Conservation (phyloP, 2,329 filamentous ascomycete genomes). For the Penicillium sp. region DNA sequence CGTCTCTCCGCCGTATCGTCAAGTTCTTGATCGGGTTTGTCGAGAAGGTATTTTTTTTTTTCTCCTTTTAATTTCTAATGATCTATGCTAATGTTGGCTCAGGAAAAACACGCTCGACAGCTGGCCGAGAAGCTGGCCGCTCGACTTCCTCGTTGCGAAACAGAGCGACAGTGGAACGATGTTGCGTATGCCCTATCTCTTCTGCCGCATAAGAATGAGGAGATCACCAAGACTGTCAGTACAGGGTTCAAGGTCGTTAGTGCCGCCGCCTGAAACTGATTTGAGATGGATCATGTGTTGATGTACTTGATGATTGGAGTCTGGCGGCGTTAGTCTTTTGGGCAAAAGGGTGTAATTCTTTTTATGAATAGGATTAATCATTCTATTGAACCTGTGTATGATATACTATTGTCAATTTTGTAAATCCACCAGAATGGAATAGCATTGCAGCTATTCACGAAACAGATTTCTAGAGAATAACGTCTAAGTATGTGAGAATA, state of each 20-base stretch:
- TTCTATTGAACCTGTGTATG: constrained; percentile 1
- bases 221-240: constrained; percentile 37
- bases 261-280: constrained; percentile 51
- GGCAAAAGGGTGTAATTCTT: neutral
- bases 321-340: constrained; percentile 4
- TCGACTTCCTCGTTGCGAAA: constrained; percentile 74
- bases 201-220: constrained; percentile 61
- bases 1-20: constrained; percentile 74
- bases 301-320: constrained; percentile 13
- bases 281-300: constrained; percentile 7
- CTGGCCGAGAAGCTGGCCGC: constrained; percentile 86
- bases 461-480: constrained; percentile 1
- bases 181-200: constrained; percentile 84
- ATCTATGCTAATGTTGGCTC: constrained; percentile 6
- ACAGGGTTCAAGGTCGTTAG: constrained; percentile 55
- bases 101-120: constrained; percentile 97
- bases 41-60: constrained; percentile 64
- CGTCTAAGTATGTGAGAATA: constrained; percentile 16
- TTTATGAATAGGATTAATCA: constrained; percentile 4
- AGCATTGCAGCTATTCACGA: neutral
- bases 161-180: constrained; percentile 93
- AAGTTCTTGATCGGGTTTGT: constrained; percentile 93
- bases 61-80: neutral
- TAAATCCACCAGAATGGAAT: neutral
- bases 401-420: neutral